Percentiles rank a stretch among this genome's conserved stretches.
These are phyloP conservation scores for Inonotus hispidus DNA, from an alignment of 1,284 basidiomycete genomes.

Conservation along the genomic window DNA sequence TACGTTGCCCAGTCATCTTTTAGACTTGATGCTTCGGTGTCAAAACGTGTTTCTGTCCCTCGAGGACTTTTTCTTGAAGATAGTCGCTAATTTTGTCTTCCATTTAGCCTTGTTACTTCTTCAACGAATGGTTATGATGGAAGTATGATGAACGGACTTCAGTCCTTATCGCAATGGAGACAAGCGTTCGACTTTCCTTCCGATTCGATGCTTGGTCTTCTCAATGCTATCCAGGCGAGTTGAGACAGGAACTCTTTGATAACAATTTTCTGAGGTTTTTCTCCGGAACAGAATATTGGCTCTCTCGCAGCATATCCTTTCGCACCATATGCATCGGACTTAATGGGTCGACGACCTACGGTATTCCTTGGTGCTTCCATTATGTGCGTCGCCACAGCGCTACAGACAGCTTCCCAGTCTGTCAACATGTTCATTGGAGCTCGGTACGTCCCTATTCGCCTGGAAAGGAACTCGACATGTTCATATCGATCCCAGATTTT, in stretches of 20 bases:
- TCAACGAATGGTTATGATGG: slow-evolving; percentile 28
- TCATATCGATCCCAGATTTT: slow-evolving; percentile 32
- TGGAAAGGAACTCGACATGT: background rate
- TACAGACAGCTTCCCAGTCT: slow-evolving; percentile 29
- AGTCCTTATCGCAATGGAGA: slow-evolving; percentile 26
- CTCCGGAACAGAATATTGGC: background rate
- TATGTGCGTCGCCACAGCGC: slow-evolving; percentile 25
- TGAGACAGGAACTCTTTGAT: background rate
- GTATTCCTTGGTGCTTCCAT: slow-evolving; percentile 27
- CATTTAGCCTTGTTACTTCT: slow-evolving; percentile 23
- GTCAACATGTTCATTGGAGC: slow-evolving; percentile 30
- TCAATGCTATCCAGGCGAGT: slow-evolving; percentile 35
- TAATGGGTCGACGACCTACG: slow-evolving; percentile 26
- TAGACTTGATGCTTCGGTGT: background rate
- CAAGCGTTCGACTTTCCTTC: slow-evolving; percentile 30
- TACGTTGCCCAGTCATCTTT: background rate
- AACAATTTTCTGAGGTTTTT: too few relatives aligned
- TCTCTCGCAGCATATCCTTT: slow-evolving; percentile 26
- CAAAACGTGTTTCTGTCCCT: background rate
- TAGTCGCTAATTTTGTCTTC: slow-evolving; percentile 3
- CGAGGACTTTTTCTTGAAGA: background rate
- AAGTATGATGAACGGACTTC: slow-evolving; percentile 28
- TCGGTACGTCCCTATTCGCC: slow-evolving; percentile 29
- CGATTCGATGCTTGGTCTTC: slow-evolving; percentile 27
- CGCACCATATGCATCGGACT: slow-evolving; percentile 27